Percentiles rank a stretch among this genome's conserved stretches.
phyloP scores from a whole-genome alignment of 305 asterid genomes.

The Fraxinus angustifolia region DNA sequence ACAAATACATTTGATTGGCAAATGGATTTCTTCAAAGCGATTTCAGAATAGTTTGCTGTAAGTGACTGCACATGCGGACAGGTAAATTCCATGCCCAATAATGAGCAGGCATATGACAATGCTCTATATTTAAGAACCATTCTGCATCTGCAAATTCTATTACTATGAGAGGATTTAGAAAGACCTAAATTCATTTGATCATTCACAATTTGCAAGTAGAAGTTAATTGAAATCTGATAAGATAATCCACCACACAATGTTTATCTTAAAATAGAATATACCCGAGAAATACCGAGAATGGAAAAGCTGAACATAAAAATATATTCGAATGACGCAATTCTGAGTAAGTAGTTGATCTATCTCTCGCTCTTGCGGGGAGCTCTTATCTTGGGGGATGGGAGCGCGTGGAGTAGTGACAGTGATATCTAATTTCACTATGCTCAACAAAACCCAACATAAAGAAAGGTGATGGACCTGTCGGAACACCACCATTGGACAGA shows the following conservation, averaged over 20 bases:
- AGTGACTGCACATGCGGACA: not conserved
- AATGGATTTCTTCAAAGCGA: not conserved
- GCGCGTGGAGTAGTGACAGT: not conserved
- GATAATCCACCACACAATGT: not conserved
- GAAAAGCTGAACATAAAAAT: not conserved
- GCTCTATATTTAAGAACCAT: not conserved
- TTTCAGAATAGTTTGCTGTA: not conserved
- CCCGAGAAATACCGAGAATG: not conserved
- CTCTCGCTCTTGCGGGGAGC: not conserved
- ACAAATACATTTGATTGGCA: not conserved
- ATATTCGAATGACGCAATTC: not conserved
- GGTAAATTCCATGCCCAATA: not conserved
- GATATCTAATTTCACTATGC: not conserved
- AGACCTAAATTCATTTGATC: not conserved
- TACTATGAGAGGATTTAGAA: not conserved
- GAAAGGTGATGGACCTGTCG: not conserved
- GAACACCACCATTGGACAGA: not conserved
- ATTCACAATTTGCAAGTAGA: not conserved
- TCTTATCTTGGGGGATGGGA: not conserved
- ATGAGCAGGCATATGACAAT: not conserved
- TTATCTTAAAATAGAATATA: not conserved
- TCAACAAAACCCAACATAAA: not conserved
- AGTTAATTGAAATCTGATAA: not conserved
- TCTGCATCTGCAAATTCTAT: not conserved
- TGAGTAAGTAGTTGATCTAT: not conserved